phyloP scores from a whole-genome alignment of 116 monocot species.

The Dioscorea cayenensis region DNA sequence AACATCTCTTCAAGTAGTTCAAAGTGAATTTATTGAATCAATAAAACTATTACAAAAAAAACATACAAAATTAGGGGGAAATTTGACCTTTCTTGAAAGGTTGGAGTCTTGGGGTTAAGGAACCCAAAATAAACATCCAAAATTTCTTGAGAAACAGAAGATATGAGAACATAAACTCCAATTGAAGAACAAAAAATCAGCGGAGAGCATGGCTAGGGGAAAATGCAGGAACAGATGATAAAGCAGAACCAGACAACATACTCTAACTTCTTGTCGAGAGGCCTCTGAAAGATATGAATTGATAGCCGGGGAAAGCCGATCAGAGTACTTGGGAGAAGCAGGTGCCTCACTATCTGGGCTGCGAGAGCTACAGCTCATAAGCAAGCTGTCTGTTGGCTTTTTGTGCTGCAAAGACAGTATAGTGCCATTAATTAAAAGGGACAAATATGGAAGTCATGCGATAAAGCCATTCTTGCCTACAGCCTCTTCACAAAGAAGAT shows the following conservation, averaged over 20 bases:
- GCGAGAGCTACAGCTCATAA: conserved; percentile 79
- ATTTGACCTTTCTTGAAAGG: no score
- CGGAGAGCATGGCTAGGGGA: no score
- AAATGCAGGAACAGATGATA: not conserved
- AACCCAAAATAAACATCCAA: no score
- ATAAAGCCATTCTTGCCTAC: not conserved
- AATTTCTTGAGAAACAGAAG: no score
- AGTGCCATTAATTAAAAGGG: not conserved
- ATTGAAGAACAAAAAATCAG: not conserved
- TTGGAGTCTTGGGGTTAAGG: no score
- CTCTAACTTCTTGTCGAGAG: conserved; percentile 89
- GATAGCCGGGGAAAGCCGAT: conserved; percentile 85
- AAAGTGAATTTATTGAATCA: not conserved
- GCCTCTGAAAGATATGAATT: conserved; percentile 93
- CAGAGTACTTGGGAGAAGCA: conserved; percentile 87
- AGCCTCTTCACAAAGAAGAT: not conserved
- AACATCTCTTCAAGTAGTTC: not conserved
- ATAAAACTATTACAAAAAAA: no score
- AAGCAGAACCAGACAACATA: conserved; percentile 23
- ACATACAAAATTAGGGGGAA: no score
- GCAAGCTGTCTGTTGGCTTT: conserved; percentile 71
- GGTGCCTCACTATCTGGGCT: conserved; percentile 80
- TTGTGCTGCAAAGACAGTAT: conserved; percentile 51
- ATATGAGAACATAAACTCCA: not conserved
- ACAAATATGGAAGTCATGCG: not conserved